Evolutionary conservation across 192 early-diverging fungal genomes (phyloP), one percentile per base, ranked within the genome.

Genomic region (Phycomyces blakesleeanus): DNA sequence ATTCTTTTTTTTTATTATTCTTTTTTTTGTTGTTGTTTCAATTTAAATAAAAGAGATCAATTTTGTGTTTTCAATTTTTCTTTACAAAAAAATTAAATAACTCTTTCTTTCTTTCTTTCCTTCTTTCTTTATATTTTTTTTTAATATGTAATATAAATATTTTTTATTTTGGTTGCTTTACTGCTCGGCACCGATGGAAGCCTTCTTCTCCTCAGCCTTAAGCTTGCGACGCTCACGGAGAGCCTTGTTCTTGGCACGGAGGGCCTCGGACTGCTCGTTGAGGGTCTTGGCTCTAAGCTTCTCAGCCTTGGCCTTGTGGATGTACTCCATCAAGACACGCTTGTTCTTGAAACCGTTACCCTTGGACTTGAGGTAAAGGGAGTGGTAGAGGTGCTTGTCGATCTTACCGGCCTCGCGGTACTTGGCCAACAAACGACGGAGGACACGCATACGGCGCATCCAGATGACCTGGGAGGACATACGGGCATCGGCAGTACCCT

Each of bases 341-440:
- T 98, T 98, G 93, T 96, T 98, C 91, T 98, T 98, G 87, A 98
- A 98, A 61, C 93, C 93, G 83, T 96, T 97, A 96, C 96, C 96
- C 92, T 98, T 98, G 63, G 93, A 84, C 88, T 96, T 97, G 76
- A 95, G 77, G 89, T 98, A 98, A 71, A 98, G 85, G 72, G 83
- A 78, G 83, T 95, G 96, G 44, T 86, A 89, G 88, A 98, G 85
- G 86, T 97, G 95, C 74, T 88, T 85, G 85, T 98, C 95, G 69
- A 98, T 97, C 90, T 98, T 98, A 69, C 90, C 91, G 74, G 89
- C 77, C 82, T 97, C 96, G 66, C 96, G 87, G 93, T 98, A 98
- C 84, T 96, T 97, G 85, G 90, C 82, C 67, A 98, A 84, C 38
- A 98, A 85, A 67, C 92, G 89, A 71, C 96, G 90, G 65, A 98